Evolutionary conservation across 2,329 filamentous ascomycete species (phyloP).

Genomic region (Helotiales sp.): DNA sequence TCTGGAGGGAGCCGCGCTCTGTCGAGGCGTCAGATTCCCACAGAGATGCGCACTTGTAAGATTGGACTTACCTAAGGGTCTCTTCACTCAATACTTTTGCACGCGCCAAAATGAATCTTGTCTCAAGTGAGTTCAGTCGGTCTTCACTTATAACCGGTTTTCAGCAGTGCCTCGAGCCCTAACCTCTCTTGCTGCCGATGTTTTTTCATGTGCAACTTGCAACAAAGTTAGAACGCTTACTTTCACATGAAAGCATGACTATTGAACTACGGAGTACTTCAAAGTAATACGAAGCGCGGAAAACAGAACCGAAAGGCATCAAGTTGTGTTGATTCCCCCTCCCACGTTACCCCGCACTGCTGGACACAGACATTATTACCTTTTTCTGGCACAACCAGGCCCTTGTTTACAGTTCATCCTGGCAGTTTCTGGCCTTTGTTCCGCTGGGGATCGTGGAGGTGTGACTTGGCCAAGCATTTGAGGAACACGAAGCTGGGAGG

Average conservation of each 20-base stretch:
- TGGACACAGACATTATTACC: not conserved
- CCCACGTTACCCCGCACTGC: not conserved
- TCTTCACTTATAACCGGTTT: not conserved
- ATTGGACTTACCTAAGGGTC: too few species aligned
- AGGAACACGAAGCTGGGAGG: conserved; percentile 6
- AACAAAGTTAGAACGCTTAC: not conserved
- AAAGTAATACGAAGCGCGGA: not conserved
- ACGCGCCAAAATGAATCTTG: not conserved
- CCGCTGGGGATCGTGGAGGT: conserved; percentile 5
- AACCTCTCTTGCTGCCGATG: not conserved
- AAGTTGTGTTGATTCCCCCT: not conserved
- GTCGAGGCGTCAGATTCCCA: too few species aligned
- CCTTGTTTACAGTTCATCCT: not conserved
- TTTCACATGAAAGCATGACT: not conserved
- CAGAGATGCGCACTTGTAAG: too few species aligned
- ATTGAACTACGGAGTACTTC: too few species aligned
- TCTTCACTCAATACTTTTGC: too few species aligned
- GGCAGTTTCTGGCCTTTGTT: not conserved
- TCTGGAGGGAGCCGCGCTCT: too few species aligned
- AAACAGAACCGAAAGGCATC: not conserved
- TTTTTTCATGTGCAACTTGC: not conserved
- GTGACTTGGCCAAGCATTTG: not conserved
- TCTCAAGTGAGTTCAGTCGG: not conserved
- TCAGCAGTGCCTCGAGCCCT: not conserved
- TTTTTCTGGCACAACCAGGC: not conserved